phyloP scores from a whole-genome alignment of 306 rosid genomes.

The Cucumis cinereus region DNA sequence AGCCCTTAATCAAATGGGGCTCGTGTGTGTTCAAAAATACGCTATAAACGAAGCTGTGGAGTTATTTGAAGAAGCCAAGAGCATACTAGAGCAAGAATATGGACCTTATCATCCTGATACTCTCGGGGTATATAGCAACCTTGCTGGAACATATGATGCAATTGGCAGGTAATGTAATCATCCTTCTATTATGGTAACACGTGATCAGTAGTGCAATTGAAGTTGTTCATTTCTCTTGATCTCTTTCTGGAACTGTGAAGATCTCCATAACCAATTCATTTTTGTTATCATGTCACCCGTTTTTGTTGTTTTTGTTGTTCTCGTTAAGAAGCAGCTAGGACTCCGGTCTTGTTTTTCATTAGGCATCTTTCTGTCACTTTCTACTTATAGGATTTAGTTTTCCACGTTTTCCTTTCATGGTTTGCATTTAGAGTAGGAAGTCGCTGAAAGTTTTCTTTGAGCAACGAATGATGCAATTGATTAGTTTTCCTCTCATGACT shows the following conservation, averaged over 20 bases:
- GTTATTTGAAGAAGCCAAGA: conserved; percentile 75
- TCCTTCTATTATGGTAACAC: neutral
- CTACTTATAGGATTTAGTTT: neutral
- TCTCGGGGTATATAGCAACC: conserved; percentile 86
- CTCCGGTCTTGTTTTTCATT: neutral
- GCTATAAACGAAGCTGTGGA: conserved; percentile 55
- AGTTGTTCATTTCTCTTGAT: neutral
- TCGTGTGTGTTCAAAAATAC: conserved; percentile 59
- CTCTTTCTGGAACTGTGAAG: neutral
- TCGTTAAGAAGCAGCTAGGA: neutral
- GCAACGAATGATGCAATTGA: neutral
- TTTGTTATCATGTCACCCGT: neutral
- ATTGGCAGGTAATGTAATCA: conserved; percentile 50
- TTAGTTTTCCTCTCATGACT: neutral
- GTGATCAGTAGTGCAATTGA: neutral
- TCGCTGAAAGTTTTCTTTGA: neutral
- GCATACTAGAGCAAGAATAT: conserved; percentile 46
- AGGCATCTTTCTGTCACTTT: neutral
- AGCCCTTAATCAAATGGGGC: conserved; percentile 92
- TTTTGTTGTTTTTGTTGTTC: neutral
- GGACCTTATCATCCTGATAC: conserved; percentile 86
- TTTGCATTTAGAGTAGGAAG: neutral
- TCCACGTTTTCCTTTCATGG: neutral
- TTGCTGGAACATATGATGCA: conserved; percentile 95
- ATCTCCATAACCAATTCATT: neutral